These are phyloP conservation scores for Leccinum griseonigrum DNA, from an alignment of 1,284 basidiomycete species.

Conservation along the genomic window DNA sequence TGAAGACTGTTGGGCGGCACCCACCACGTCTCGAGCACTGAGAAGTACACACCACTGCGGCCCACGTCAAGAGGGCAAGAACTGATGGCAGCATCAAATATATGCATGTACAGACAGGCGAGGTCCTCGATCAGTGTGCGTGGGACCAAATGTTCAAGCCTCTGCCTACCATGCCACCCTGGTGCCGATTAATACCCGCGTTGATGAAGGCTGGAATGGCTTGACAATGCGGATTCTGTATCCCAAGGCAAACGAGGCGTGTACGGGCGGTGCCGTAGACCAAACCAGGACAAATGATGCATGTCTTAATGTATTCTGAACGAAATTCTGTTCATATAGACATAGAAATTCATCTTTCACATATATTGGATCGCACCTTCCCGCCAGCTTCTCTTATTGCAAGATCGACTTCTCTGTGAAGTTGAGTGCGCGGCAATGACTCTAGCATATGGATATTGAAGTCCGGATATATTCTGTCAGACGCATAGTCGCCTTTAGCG, in stretches of 20 bases:
- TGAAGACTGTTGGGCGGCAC: constrained; percentile 29
- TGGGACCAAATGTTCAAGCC: constrained; percentile 35
- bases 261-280: constrained; percentile 34
- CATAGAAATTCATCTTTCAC: not conserved
- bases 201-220: constrained; percentile 29
- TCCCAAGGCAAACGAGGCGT: constrained; percentile 27
- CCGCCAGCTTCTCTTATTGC: constrained; percentile 30
- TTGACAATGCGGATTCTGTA: constrained; percentile 28
- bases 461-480: constrained; percentile 37
- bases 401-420: constrained; percentile 35
- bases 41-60: constrained; percentile 36
- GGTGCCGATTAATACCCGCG: constrained; percentile 25
- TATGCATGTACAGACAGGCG: constrained; percentile 27
- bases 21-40: constrained; percentile 22
- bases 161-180: constrained; percentile 34
- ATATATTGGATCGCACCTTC: constrained; percentile 23
- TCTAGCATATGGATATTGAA: constrained; percentile 35
- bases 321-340: not conserved
- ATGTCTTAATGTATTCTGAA: constrained; percentile 31
- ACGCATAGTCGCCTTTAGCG: constrained; percentile 31
- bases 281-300: constrained; percentile 32
- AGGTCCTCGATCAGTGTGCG: constrained; percentile 34
- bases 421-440: constrained; percentile 31
- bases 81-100: constrained; percentile 34
- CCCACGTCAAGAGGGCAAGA: constrained; percentile 20